Evolutionary conservation across 73 alveolate species (phyloP), one percentile per base, ranked within the genome.

Genomic region (Loxodes magnus): DNA sequence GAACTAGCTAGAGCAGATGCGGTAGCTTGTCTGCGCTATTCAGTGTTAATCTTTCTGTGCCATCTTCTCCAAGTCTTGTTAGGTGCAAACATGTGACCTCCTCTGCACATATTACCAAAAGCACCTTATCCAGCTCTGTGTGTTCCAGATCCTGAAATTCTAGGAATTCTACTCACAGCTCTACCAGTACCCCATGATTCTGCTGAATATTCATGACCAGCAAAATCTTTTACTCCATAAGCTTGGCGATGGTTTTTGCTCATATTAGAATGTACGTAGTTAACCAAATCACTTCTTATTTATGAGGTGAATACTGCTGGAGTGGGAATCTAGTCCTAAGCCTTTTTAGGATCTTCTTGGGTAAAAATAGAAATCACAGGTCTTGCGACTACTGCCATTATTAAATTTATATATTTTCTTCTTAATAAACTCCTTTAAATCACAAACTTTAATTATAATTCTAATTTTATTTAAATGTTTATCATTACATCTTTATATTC

Each of bases 181-280:
- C 99, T 87, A 64, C 99, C 99, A 24, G 99, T 92, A 61, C 99
- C 98, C 99, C 99, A 94, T 33, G 99, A 94, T 66, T 92, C 99
- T 33, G 99, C 99, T 26, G 96, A 76, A 66, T 92, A 85, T 67
- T 78, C 88, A 78, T 74, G 81, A 57, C 99, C 99, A 21, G 98
- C 93, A 26, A 25, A 54, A 60, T 51, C 56, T 62, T 48, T 52
- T 63, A 84, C 92, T 43, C 90, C 98, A 52, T 86, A 83, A 43
- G 97, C 96, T 79, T 94, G 97, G 56, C 98, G 85, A 67, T 94
- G 79, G 90, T 94, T 94, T 93, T 88, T 92, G 55, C 80, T 73
- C 62, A 94, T 64, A 64, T 93, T 71, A 48, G 82, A 55, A 85
- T 88, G 97, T 54, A 94, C 98, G 70, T 62, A 65, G 39, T 79